Conservation (phyloP, 192 early-diverging fungal genomes). For the Umbelopsis isabellina region DNA sequence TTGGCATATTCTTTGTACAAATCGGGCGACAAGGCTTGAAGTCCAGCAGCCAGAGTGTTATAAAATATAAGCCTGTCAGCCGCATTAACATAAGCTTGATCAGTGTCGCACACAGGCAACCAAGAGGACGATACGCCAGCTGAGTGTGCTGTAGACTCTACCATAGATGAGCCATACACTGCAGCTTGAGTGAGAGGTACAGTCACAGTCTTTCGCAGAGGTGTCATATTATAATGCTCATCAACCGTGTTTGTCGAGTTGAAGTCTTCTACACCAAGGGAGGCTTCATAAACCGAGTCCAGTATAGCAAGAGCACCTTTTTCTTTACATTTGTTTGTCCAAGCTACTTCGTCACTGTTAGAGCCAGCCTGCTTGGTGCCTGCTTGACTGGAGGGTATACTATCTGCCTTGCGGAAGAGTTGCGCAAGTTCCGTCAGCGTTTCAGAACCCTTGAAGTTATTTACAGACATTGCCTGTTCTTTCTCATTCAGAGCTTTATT, state of each 20-base stretch:
- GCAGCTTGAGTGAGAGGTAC: constrained; percentile 15
- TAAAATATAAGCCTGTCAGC: constrained; percentile 37
- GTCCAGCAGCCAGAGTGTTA: constrained; percentile 37
- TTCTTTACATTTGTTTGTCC: constrained; percentile 8
- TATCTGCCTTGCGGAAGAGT: not conserved
- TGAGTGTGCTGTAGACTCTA: not conserved
- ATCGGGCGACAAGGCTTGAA: constrained; percentile 14
- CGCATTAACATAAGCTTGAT: constrained; percentile 21
- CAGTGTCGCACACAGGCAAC: constrained; percentile 12
- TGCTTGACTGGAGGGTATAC: not conserved
- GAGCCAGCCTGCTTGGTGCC: not conserved
- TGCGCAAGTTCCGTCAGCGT: not conserved
- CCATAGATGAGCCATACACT: constrained; percentile 18
- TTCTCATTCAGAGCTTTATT: constrained; percentile 20
- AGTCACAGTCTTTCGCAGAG: not conserved
- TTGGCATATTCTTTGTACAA: constrained; percentile 1
- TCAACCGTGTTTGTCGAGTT: not conserved
- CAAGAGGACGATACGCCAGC: constrained; percentile 1
- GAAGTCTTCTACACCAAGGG: constrained; percentile 14
- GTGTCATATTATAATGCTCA: constrained; percentile 16
- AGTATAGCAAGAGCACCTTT: constrained; percentile 23
- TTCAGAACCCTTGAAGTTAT: not conserved
- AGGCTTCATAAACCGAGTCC: constrained; percentile 20
- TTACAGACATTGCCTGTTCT: not conserved
- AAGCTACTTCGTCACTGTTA: not conserved